phyloP scores from a whole-genome alignment of 2,329 filamentous ascomycete genomes.

The Penicillium sp. region DNA sequence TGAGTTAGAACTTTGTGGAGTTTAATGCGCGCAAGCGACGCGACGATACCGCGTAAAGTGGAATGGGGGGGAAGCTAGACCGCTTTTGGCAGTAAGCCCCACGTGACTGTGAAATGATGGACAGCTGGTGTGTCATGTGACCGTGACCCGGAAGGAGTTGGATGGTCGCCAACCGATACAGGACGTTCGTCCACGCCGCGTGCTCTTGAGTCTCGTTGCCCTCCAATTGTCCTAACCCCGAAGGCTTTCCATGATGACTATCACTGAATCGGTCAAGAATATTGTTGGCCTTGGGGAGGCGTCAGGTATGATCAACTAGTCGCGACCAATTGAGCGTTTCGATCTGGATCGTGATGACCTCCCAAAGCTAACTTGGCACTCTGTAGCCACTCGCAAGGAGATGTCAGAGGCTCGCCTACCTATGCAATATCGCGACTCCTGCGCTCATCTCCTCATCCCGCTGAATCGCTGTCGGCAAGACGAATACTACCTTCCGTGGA shows the following conservation, averaged over 20 bases:
- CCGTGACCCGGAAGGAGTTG: conserved; percentile 18
- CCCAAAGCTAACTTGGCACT: conserved; percentile 10
- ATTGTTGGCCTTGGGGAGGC: conserved; percentile 41
- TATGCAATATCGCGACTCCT: conserved; percentile 88
- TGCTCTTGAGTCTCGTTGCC: conserved; percentile 14
- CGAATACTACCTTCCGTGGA: conserved; percentile 94
- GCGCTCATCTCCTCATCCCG: conserved; percentile 88
- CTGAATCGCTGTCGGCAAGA: conserved; percentile 91
- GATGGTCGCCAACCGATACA: conserved; percentile 24
- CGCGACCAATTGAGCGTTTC: conserved; percentile 17
- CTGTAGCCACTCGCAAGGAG: conserved; percentile 59
- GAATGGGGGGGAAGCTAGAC: conserved; percentile 23
- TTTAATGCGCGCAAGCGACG: conserved; percentile 29
- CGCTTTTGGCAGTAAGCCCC: conserved; percentile 6
- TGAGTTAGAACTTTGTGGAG: conserved; percentile 11
- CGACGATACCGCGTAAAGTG: conserved; percentile 38
- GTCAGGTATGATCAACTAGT: conserved; percentile 29
- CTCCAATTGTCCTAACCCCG: conserved; percentile 11
- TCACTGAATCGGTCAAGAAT: conserved; percentile 45
- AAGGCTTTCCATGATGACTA: conserved; percentile 37
- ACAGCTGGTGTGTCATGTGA: conserved; percentile 12
- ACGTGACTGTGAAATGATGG: conserved; percentile 15
- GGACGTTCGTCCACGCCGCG: conserved; percentile 23
- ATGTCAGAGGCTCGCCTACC: conserved; percentile 90
- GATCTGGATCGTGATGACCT: conserved; percentile 5